These are phyloP conservation scores for Lipomyces yarrowii DNA, from an alignment of 1,139 yeast species.

Conservation along the genomic window DNA sequence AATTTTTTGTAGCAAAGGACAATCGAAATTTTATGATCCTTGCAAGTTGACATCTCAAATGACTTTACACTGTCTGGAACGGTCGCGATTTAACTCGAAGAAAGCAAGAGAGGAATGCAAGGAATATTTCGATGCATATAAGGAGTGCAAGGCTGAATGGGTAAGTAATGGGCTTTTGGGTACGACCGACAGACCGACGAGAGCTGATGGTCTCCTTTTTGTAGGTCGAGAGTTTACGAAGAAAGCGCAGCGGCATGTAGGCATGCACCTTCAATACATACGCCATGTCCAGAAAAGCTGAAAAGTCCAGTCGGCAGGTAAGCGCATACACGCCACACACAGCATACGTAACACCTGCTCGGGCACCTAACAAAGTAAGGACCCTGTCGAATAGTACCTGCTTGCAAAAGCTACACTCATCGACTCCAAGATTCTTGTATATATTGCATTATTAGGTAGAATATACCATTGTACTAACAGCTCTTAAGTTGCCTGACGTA, in stretches of 20 bases:
- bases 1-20: slow-evolving; percentile 5
- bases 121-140: slow-evolving; percentile 87
- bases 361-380: neutral
- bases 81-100: slow-evolving; percentile 63
- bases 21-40: slow-evolving; percentile 76
- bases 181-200: neutral
- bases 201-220: neutral
- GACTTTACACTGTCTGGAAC: slow-evolving; percentile 77
- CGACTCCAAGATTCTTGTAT: neutral
- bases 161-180: slow-evolving; percentile 16
- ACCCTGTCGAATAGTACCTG: neutral
- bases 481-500: neutral
- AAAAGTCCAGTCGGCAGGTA: neutral
- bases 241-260: neutral
- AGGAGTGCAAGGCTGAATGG: slow-evolving; percentile 91
- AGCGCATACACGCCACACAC: neutral
- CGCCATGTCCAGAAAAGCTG: neutral
- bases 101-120: slow-evolving; percentile 61
- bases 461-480: neutral
- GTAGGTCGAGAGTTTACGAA: neutral
- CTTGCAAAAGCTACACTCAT: neutral
- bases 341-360: neutral
- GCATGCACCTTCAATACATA: neutral
- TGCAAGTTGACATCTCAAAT: slow-evolving; percentile 88
- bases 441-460: neutral